Evolutionary conservation across 805 yeast genomes (phyloP).

Genomic region (Metschnikowia reukaufii): DNA sequence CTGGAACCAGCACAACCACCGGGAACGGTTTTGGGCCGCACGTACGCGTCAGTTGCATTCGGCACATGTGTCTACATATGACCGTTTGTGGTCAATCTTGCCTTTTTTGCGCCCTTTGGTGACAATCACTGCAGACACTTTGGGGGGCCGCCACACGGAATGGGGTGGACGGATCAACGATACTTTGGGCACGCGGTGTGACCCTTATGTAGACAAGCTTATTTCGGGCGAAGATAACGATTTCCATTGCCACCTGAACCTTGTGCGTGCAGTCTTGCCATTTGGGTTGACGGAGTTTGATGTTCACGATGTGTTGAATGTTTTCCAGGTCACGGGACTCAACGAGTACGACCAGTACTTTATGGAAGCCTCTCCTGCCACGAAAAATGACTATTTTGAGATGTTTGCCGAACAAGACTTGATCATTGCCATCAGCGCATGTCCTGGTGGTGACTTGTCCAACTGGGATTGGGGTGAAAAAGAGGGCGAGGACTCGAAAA

Average conservation of each 20-base stretch:
- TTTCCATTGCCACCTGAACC: slow-evolving; percentile 66
- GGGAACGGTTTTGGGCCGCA: slow-evolving; percentile 70
- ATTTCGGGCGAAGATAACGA: slow-evolving; percentile 65
- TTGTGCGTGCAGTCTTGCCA: slow-evolving; percentile 58
- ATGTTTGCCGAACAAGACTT: slow-evolving; percentile 66
- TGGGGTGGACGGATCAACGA: slow-evolving; percentile 69
- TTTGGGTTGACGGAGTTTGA: slow-evolving; percentile 63
- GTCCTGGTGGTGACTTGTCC: slow-evolving; percentile 70
- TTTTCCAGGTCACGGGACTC: slow-evolving; percentile 67
- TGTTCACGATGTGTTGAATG: slow-evolving; percentile 68
- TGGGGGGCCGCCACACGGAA: slow-evolving; percentile 56
- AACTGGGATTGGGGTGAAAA: slow-evolving; percentile 73
- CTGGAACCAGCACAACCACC: slow-evolving; percentile 60
- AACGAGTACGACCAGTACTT: slow-evolving; percentile 65
- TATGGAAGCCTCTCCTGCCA: slow-evolving; percentile 70
- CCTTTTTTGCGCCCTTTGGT: slow-evolving; percentile 66
- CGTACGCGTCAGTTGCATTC: slow-evolving; percentile 66
- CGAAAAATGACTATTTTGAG: slow-evolving; percentile 59
- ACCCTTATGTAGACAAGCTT: slow-evolving; percentile 65
- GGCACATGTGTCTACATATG: slow-evolving; percentile 60
- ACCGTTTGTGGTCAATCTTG: slow-evolving; percentile 63
- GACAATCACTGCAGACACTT: slow-evolving; percentile 62
- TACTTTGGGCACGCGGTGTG: slow-evolving; percentile 66
- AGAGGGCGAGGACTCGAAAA: slow-evolving; percentile 45
- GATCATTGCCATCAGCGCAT: slow-evolving; percentile 62